Base-by-base conservation (phyloP, 768 basidiomycete species). In the Hortiboletus campestris region DNA sequence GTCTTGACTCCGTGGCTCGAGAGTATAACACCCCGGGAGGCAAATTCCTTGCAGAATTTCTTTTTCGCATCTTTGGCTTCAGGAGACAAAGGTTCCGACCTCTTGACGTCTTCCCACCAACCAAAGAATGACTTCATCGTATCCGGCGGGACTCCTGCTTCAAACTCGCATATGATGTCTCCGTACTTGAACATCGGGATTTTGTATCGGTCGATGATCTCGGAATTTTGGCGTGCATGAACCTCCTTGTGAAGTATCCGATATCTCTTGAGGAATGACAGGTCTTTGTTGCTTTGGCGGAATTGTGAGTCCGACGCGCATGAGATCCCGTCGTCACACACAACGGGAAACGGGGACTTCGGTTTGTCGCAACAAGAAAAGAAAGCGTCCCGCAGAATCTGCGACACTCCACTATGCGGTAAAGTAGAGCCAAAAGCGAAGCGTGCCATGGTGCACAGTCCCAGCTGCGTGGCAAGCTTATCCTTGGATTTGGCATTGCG, bases 391-490 rank as follows among this genome's bases (percentile, higher is more conserved):
- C 54, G 56, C 17, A 62, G 20, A 28, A 63, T 54, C 19, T 48
- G 29, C 6, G 61, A 62, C 32, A 62, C 61, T 16, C 42, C 41
- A 0, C 32, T n/a, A 89, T 77, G 38, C 14, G 53, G 48, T 34
- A 11, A 6, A 16, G 48, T 54, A 11, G 56, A 12, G 25, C 42
- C 28, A 38, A 66, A 97, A 0, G 90, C 87, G 76, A 97, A 98
- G 75, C 94, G 96, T 50, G 81, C 82, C 54, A 97, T 77, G 6
- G 87, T 81, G 63, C 93, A 91, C 17, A 91, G 70, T 10, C 84
- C 85, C 14, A 40, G 19, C 42, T 54, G 53, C 39, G 32, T 48
- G 40, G 36, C 59, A 13, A 29, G 36, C 8, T 46, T 35, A 7
- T 28, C 41, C 34, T 19, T 41, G 12, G 25, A 55, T 20, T 20